Evolutionary conservation across 257 asterid genomes (phyloP).

Genomic region (Solanum rostratum): DNA sequence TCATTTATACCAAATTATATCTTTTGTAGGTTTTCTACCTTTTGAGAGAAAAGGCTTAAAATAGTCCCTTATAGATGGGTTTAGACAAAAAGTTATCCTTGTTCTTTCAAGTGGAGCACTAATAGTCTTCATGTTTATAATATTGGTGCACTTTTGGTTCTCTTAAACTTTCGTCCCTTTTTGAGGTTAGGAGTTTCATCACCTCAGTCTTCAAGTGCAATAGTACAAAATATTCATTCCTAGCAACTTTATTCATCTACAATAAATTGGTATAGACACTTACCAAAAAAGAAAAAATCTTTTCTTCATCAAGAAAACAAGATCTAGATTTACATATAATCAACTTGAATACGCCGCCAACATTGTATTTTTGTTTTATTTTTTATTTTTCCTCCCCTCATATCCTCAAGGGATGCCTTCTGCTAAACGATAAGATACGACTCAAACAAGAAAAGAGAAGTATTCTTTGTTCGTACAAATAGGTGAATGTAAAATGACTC

Average conservation of each 20-base stretch:
- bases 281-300: background rate
- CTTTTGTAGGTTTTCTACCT: background rate
- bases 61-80: background rate
- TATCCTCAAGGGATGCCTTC: background rate
- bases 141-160: background rate
- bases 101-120: background rate
- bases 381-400: background rate
- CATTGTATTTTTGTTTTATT: background rate
- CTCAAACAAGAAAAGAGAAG: background rate
- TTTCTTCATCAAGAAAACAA: background rate
- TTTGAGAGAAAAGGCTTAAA: background rate
- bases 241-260: background rate
- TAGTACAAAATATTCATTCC: background rate
- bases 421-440: background rate
- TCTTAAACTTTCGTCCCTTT: background rate
- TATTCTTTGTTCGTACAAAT: background rate
- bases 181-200: background rate
- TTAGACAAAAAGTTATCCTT: background rate
- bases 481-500: background rate
- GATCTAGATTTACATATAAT: background rate
- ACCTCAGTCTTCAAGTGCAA: background rate
- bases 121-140: background rate
- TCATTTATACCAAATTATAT: background rate
- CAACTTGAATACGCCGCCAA: background rate
- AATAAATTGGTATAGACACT: background rate